Conservation (phyloP, 2,329 filamentous ascomycete species). For the Phyllosticta ampelicida region DNA sequence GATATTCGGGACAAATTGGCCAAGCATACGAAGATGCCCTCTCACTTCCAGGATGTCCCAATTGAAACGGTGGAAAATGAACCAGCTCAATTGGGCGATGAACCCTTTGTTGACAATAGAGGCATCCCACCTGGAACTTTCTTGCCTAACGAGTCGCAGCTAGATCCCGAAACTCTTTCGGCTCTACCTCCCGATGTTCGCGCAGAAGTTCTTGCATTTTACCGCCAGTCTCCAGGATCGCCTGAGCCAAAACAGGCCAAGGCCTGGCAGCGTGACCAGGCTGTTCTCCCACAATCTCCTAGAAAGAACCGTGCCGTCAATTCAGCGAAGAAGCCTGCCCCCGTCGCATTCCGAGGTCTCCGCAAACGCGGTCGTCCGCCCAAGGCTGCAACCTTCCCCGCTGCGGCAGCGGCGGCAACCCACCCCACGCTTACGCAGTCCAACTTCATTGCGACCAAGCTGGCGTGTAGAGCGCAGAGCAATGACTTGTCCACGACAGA, state of each 20-base stretch:
- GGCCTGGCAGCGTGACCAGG: conserved; percentile 16
- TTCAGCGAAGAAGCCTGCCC: conserved; percentile 38
- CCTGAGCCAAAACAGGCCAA: not conserved
- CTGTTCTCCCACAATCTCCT: conserved; percentile 32
- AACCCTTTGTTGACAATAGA: not conserved
- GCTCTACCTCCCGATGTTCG: conserved; percentile 80
- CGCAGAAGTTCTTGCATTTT: conserved; percentile 68
- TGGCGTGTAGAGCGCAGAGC: conserved; percentile 17
- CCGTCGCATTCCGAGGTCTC: conserved; percentile 42
- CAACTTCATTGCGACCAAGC: conserved; percentile 48
- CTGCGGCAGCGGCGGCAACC: conserved; percentile 38
- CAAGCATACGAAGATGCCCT: not conserved
- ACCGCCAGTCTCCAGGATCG: conserved; percentile 27
- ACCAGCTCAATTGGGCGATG: not conserved
- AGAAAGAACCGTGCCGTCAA: conserved; percentile 45
- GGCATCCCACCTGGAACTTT: not conserved
- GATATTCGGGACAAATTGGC: conserved; percentile 73
- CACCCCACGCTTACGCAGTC: conserved; percentile 52
- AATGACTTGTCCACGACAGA: conserved; percentile 20
- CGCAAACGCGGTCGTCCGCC: conserved; percentile 50
- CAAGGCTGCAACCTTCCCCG: conserved; percentile 27
- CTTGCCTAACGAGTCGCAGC: conserved; percentile 54
- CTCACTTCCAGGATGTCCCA: not conserved
- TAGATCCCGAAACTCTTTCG: conserved; percentile 75
- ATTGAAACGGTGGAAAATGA: not conserved